Evolutionary conservation across 306 rosid species (phyloP).

Genomic region (Dalbergia cultrata): DNA sequence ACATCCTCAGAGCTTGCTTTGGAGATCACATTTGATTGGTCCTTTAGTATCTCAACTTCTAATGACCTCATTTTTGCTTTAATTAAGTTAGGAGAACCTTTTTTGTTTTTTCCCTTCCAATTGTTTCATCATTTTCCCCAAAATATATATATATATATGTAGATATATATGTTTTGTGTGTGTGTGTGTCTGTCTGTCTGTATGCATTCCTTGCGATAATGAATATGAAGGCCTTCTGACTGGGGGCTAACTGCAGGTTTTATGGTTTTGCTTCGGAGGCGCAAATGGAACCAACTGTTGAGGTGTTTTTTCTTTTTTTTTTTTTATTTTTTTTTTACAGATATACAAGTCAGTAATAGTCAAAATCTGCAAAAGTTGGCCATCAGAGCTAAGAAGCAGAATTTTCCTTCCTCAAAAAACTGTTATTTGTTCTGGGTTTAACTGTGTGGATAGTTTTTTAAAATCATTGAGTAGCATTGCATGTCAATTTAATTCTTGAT

Average conservation of each 20-base stretch:
- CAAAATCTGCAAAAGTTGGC: constrained; percentile 35
- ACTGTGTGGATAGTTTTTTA: constrained; percentile 12
- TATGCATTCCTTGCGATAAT: constrained; percentile 4
- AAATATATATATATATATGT: background rate
- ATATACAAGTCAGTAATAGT: constrained; percentile 28
- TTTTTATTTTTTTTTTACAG: constrained; percentile 1
- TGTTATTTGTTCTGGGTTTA: constrained; percentile 34
- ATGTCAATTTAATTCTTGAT: constrained; percentile 36
- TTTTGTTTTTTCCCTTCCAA: background rate
- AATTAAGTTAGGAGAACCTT: constrained; percentile 33
- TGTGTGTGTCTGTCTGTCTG: no score
- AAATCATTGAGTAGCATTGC: constrained; percentile 8
- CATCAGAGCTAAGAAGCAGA: constrained; percentile 37
- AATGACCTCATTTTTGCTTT: constrained; percentile 10
- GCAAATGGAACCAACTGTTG: constrained; percentile 89
- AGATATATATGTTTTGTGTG: constrained; percentile 1
- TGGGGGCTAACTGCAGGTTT: constrained; percentile 66
- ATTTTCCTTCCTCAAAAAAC: constrained; percentile 33
- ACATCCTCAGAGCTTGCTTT: constrained; percentile 37
- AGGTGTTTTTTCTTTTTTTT: constrained; percentile 55
- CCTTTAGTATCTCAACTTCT: constrained; percentile 33
- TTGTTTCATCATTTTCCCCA: constrained; percentile 26
- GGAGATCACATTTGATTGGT: constrained; percentile 31
- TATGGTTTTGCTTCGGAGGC: constrained; percentile 96
- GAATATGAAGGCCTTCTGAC: constrained; percentile 24